A percentile compares a stretch with the other conserved stretches of the same genome.
These are phyloP conservation scores for Dactylellina parvicollis DNA, from an alignment of 2,329 filamentous ascomycete genomes.

Conservation along the genomic window DNA sequence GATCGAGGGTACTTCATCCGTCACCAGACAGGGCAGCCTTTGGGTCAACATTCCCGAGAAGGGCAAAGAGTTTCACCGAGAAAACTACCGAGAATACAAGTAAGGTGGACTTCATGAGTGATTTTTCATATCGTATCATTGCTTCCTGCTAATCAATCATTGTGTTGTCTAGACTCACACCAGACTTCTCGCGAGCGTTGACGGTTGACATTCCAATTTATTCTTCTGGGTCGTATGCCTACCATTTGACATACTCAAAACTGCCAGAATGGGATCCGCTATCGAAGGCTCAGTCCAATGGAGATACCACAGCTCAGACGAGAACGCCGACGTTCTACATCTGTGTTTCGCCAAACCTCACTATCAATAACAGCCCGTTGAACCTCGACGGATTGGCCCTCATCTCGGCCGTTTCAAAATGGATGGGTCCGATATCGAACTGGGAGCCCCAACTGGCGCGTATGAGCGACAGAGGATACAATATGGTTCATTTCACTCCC, in stretches of 20 bases:
- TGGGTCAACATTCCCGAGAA: slow-evolving; percentile 94
- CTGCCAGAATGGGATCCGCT: slow-evolving; percentile 78
- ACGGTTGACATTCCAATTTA: slow-evolving; percentile 85
- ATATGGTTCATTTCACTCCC: slow-evolving; percentile 98
- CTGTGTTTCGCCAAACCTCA: slow-evolving; percentile 85
- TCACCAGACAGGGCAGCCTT: slow-evolving; percentile 90
- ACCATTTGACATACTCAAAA: slow-evolving; percentile 92
- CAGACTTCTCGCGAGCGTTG: slow-evolving; percentile 91
- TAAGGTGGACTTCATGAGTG: slow-evolving; percentile 62
- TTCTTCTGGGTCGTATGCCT: slow-evolving; percentile 85
- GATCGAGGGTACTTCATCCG: slow-evolving; percentile 93
- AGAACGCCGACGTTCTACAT: slow-evolving; percentile 87
- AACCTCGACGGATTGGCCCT: slow-evolving; percentile 88
- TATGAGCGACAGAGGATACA: slow-evolving; percentile 91
- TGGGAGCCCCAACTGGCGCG: slow-evolving; percentile 90
- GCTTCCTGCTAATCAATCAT: slow-evolving; percentile 32
- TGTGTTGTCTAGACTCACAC: slow-evolving; percentile 73
- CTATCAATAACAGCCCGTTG: slow-evolving; percentile 76
- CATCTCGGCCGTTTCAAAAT: slow-evolving; percentile 95
- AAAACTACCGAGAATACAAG: slow-evolving; percentile 88
- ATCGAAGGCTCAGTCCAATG: slow-evolving; percentile 61
- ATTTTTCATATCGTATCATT: slow-evolving; percentile 21
- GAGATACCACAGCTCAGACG: slow-evolving; percentile 67
- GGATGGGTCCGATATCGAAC: slow-evolving; percentile 89
- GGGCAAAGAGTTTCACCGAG: slow-evolving; percentile 78